A percentile compares a stretch with the other conserved stretches of the same genome.
Evolutionary conservation across 2,329 filamentous ascomycete genomes (phyloP).

Genomic region (Diplocarpon rosae): DNA sequence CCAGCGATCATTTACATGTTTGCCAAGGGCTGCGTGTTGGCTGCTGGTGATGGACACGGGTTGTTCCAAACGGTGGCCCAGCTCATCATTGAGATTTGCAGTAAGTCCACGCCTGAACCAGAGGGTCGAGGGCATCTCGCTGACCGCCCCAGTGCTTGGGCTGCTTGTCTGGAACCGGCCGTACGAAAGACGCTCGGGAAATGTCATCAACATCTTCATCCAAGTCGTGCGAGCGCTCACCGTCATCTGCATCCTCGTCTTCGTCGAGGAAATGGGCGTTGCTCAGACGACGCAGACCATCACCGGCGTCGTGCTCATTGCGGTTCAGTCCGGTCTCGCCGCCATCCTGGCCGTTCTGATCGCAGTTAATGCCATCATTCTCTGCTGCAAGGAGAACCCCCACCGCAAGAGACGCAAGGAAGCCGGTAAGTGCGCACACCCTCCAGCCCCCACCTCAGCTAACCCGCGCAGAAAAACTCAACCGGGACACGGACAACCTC

Average conservation of each 20-base stretch:
- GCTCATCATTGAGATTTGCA: conserved; percentile 64
- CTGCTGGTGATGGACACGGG: conserved; percentile 75
- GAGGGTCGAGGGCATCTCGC: neutral
- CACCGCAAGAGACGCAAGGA: conserved; percentile 83
- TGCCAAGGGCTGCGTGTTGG: conserved; percentile 75
- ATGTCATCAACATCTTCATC: conserved; percentile 88
- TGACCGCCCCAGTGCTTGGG: conserved; percentile 45
- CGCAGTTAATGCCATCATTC: conserved; percentile 74
- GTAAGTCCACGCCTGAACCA: conserved; percentile 14
- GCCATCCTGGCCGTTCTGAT: conserved; percentile 79
- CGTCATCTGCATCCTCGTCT: conserved; percentile 79
- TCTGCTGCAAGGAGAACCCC: conserved; percentile 77
- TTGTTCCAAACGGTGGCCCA: conserved; percentile 71
- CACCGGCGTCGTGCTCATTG: conserved; percentile 84
- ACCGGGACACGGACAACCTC: conserved; percentile 68
- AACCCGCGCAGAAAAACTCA: conserved; percentile 53
- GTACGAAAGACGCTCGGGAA: conserved; percentile 76
- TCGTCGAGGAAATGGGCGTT: conserved; percentile 86
- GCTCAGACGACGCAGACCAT: conserved; percentile 88
- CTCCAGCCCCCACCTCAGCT: conserved; percentile 7
- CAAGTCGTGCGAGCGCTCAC: conserved; percentile 83
- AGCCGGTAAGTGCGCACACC: conserved; percentile 55
- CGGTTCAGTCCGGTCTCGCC: conserved; percentile 78
- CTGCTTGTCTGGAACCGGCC: conserved; percentile 78
- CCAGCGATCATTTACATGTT: conserved; percentile 86